Base-by-base conservation (phyloP, 2,329 filamentous ascomycete species). In the Claviceps digitariae region DNA sequence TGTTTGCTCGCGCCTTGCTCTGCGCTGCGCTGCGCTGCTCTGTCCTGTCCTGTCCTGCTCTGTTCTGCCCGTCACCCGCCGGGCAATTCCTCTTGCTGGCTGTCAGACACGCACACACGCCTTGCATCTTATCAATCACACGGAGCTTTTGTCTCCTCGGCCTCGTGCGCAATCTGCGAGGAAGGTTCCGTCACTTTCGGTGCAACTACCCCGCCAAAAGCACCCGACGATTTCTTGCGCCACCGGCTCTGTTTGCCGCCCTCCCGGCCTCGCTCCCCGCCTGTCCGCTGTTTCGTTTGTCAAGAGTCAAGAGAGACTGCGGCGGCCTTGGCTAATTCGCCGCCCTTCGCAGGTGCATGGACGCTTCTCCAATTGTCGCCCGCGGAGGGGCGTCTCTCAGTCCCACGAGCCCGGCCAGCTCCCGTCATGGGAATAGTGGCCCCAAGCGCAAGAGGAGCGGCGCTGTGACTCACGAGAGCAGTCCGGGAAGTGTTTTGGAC, bases 401-500 rank as follows among this genome's bases (percentile, higher is more conserved):
- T 64, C 77, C 77, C 63, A 78, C 75, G 59, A 79, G 76, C 64
- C 77, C 77, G 55, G 67, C 75, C 61, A 78, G 74, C 65, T 69
- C 73, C 59, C 74, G 76, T 58, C 73, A 74, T 60, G 74, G 69
- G 57, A 74, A 71, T 57, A 72, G 71, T 57, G 63, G 58, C 53
- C 62, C 70, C 57, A 84, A 84, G 72, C 73, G 81, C 63, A 84
- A 84, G 74, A 66, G 71, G 54, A 74, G 78, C 59, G 74, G 68
- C 51, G 66, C 77, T 56, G 72, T 61, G 36, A 65, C 66, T 27
- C 69, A 78, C 56, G 81, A 83, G 55, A 83, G 79, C 64, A 83
- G 80, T 58, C 80, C 81, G 3, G 79, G 75, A 27, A 83, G 78
- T 61, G 59, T 56, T 46, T 56, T 66, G 43, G 71, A 74, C 50